A percentile compares a stretch with the other conserved stretches of the same genome.
Conservation (phyloP, 176 grass and related monocot genomes). For the Triticum timopheevii region DNA sequence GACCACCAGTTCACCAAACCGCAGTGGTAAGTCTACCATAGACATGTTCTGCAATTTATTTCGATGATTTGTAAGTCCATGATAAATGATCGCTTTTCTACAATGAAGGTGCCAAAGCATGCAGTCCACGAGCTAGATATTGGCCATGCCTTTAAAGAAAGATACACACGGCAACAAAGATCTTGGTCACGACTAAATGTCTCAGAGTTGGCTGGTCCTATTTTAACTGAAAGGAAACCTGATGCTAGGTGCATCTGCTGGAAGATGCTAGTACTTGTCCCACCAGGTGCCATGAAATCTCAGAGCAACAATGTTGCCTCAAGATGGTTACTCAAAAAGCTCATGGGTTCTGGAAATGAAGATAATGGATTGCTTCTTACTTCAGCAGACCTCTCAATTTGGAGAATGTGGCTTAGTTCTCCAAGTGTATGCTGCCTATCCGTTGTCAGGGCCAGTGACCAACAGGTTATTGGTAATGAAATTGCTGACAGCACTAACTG, state of each 20-base stretch:
- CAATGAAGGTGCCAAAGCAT: constrained; percentile 57
- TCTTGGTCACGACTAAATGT: constrained; percentile 70
- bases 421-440: constrained; percentile 57
- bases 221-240: constrained; percentile 74
- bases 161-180: constrained; percentile 48
- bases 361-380: constrained; percentile 40
- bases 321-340: constrained; percentile 82
- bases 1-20: constrained; percentile 58
- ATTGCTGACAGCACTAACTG: constrained; percentile 42
- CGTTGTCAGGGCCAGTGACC: constrained; percentile 61
- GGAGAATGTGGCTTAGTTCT: constrained; percentile 49
- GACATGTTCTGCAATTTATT: constrained; percentile 3
- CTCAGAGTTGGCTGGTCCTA: constrained; percentile 66
- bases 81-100: constrained; percentile 29
- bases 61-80: background rate
- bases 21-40: constrained; percentile 36
- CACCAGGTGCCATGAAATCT: constrained; percentile 29
- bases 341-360: constrained; percentile 56
- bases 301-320: constrained; percentile 37
- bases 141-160: constrained; percentile 53
- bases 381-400: constrained; percentile 59
- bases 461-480: constrained; percentile 45
- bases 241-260: constrained; percentile 80
- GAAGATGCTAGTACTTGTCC: constrained; percentile 73
- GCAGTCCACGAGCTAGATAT: constrained; percentile 55